Conservation (phyloP, 495 filamentous ascomycete species). For the Aspergillus diversus region DNA sequence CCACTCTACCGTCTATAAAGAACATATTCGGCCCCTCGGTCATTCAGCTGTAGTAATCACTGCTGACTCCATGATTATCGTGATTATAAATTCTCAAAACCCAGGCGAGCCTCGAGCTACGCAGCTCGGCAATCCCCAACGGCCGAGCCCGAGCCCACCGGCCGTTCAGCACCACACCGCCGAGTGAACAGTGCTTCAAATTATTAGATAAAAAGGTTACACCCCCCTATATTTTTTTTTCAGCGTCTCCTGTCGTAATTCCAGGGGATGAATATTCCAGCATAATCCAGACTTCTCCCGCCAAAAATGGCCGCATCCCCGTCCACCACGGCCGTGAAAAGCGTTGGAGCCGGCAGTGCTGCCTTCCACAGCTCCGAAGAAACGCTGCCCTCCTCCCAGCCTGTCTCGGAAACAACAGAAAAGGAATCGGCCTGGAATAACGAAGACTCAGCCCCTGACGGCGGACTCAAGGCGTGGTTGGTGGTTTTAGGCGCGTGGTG, state of each 20-base stretch:
- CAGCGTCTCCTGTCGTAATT: background rate
- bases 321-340: background rate
- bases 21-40: no score
- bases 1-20: no score
- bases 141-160: background rate
- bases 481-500: conserved; percentile 45
- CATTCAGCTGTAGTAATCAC: no score
- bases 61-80: no score
- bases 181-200: background rate
- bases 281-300: no score
- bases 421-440: background rate
- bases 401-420: background rate
- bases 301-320: background rate
- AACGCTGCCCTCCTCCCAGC: background rate
- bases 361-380: background rate
- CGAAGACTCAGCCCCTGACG: conserved; percentile 31
- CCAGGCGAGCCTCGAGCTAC: no score
- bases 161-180: background rate
- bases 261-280: no score
- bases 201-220: background rate
- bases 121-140: background rate
- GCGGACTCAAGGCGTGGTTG: conserved; percentile 46
- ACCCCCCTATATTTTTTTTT: background rate
- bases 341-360: background rate
- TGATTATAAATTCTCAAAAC: no score